Evolutionary conservation across 2,329 filamentous ascomycete species (phyloP).

Genomic region (Blastomyces emzantsi): DNA sequence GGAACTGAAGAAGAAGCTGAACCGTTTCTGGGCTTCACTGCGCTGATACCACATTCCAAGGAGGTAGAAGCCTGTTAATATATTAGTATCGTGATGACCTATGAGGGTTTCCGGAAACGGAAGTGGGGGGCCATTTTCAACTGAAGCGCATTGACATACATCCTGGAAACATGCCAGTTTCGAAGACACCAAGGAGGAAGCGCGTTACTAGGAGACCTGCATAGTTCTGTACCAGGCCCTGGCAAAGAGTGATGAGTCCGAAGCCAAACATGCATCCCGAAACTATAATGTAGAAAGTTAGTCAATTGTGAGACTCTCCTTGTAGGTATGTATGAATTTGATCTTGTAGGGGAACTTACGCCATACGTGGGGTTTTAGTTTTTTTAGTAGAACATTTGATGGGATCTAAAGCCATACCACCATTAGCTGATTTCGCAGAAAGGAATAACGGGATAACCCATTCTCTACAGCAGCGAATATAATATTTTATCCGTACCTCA

Average conservation of each 20-base stretch:
- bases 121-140: background rate
- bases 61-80: slow-evolving; percentile 45
- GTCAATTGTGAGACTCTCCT: slow-evolving; percentile 2
- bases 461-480: background rate
- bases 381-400: slow-evolving; percentile 63
- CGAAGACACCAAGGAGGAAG: slow-evolving; percentile 75
- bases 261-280: slow-evolving; percentile 78
- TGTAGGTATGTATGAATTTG: background rate
- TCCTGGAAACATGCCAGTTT: slow-evolving; percentile 63
- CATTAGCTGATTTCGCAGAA: background rate
- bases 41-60: slow-evolving; percentile 80
- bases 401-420: slow-evolving; percentile 50
- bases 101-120: background rate
- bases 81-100: background rate
- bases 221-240: slow-evolving; percentile 72
- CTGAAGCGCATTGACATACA: slow-evolving; percentile 37
- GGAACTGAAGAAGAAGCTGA: slow-evolving; percentile 84
- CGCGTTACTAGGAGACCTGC: slow-evolving; percentile 65
- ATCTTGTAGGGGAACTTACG: slow-evolving; percentile 26
- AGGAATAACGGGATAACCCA: background rate
- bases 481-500: slow-evolving; percentile 20
- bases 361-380: slow-evolving; percentile 58
- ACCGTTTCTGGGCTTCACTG: slow-evolving; percentile 79
- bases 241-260: slow-evolving; percentile 62
- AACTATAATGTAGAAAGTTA: slow-evolving; percentile 34